A percentile compares a stretch with the other conserved stretches of the same genome.
Evolutionary conservation across 2,329 filamentous ascomycete species (phyloP).

Genomic region (Talaromyces amestolkiae): DNA sequence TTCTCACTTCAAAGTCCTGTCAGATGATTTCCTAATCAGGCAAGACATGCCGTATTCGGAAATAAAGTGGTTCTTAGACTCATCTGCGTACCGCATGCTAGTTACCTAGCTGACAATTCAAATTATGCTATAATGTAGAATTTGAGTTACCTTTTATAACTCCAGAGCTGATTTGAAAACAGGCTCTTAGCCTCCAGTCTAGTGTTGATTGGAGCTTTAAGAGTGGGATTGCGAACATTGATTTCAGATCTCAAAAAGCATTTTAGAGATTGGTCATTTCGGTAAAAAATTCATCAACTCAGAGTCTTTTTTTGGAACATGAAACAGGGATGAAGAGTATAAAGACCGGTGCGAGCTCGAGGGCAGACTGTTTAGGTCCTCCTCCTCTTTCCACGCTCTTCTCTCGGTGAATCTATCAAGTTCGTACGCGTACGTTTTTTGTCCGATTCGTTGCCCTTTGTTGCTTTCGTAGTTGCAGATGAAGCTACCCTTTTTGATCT

Average conservation of each 20-base stretch:
- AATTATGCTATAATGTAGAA: not conserved
- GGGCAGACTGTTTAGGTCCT: not conserved
- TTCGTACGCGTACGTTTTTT: conserved; percentile 3
- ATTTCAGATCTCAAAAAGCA: not conserved
- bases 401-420: not conserved
- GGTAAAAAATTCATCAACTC: not conserved
- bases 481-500: conserved; percentile 14
- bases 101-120: not conserved
- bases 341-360: not conserved
- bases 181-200: not conserved
- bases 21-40: not conserved
- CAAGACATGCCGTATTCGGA: not conserved
- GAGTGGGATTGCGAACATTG: no score
- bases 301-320: not conserved
- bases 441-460: not conserved
- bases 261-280: no score
- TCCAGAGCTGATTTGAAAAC: no score
- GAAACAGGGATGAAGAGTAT: not conserved
- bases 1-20: not conserved
- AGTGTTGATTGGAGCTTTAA: not conserved
- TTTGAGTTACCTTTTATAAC: no score
- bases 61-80: not conserved
- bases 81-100: not conserved
- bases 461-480: not conserved
- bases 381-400: conserved; percentile 9